A percentile compares a stretch with the other conserved stretches of the same genome.
Conservation (phyloP, 1,284 basidiomycete species). For the Ceratobasidium sp. region DNA sequence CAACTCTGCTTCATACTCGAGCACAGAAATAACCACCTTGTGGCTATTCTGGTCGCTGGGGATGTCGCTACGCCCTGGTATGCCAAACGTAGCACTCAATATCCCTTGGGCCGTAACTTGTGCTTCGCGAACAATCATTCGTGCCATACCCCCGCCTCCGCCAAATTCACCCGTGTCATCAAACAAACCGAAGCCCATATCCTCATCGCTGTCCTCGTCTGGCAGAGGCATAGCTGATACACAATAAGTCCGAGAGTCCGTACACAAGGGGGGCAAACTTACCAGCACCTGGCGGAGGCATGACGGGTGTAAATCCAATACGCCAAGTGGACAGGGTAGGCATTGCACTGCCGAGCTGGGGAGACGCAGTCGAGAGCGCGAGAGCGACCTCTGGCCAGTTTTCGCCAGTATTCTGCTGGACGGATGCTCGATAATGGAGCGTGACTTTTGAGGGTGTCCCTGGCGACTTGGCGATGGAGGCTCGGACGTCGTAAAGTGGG, state of each 20-base stretch:
- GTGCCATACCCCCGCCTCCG: not conserved
- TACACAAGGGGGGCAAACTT: not conserved
- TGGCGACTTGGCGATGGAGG: constrained; percentile 51
- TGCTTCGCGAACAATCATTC: too few relatives aligned
- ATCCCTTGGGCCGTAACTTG: too few relatives aligned
- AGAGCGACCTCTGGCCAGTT: constrained; percentile 51
- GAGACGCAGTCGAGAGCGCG: constrained; percentile 51
- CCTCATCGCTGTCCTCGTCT: not conserved
- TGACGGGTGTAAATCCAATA: not conserved
- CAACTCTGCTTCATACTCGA: constrained; percentile 49
- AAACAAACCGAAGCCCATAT: constrained; percentile 14
- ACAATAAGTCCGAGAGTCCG: too few relatives aligned
- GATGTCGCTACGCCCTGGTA: constrained; percentile 48
- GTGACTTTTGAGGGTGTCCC: constrained; percentile 42
- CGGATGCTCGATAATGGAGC: constrained; percentile 52
- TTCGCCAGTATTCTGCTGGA: constrained; percentile 51
- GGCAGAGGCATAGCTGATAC: not conserved
- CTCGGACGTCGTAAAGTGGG: constrained; percentile 53
- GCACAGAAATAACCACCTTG: constrained; percentile 50
- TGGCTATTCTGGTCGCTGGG: constrained; percentile 48
- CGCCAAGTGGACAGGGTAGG: constrained; percentile 45
- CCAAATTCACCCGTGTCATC: not conserved
- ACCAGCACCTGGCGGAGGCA: not conserved
- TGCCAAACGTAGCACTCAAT: constrained; percentile 49
- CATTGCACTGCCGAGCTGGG: constrained; percentile 49